Conservation (phyloP, 371 early-diverging fungal genomes). For the Nematocida major region DNA sequence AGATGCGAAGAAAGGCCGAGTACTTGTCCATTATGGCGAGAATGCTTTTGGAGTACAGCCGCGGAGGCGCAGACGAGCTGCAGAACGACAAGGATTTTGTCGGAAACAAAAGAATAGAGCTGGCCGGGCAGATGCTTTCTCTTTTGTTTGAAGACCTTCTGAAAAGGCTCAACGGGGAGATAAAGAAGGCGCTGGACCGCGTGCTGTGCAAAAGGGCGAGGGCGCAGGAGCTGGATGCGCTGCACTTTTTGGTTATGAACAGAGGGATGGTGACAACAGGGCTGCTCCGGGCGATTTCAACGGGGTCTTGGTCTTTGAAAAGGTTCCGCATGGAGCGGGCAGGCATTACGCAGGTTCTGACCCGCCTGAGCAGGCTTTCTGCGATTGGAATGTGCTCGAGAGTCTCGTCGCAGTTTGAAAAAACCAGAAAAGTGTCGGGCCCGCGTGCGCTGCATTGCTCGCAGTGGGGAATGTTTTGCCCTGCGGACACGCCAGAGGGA, state of each 20-base stretch:
- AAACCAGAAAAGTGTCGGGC: slow-evolving; percentile 96
- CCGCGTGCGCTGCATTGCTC: slow-evolving; percentile 94
- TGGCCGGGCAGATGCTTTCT: slow-evolving; percentile 86
- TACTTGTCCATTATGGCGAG: slow-evolving; percentile 94
- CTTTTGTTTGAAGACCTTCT: slow-evolving; percentile 98
- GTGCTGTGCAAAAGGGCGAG: slow-evolving; percentile 81
- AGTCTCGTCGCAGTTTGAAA: slow-evolving; percentile 96
- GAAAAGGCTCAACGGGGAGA: slow-evolving; percentile 83
- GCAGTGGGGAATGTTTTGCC: slow-evolving; percentile 96
- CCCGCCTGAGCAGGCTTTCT: slow-evolving; percentile 85
- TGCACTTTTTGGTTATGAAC: slow-evolving; percentile 73
- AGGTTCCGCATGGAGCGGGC: slow-evolving; percentile 99
- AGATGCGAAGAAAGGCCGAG: slow-evolving; percentile 74
- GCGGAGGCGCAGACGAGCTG: slow-evolving; percentile 69
- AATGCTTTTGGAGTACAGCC: slow-evolving; percentile 76
- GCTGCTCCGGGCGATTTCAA: slow-evolving; percentile 85
- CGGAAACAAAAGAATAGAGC: slow-evolving; percentile 97
- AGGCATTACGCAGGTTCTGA: slow-evolving; percentile 93
- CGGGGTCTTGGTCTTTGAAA: slow-evolving; percentile 97
- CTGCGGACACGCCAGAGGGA: slow-evolving; percentile 98
- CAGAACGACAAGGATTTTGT: slow-evolving; percentile 97
- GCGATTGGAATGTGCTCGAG: slow-evolving; percentile 98
- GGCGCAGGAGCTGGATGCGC: slow-evolving; percentile 85
- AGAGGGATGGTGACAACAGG: slow-evolving; percentile 84
- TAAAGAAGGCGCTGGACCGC: slow-evolving; percentile 72